A percentile compares a stretch with the other conserved stretches of the same genome.
Conservation (phyloP, 305 asterid genomes). For the Andrographis paniculata region DNA sequence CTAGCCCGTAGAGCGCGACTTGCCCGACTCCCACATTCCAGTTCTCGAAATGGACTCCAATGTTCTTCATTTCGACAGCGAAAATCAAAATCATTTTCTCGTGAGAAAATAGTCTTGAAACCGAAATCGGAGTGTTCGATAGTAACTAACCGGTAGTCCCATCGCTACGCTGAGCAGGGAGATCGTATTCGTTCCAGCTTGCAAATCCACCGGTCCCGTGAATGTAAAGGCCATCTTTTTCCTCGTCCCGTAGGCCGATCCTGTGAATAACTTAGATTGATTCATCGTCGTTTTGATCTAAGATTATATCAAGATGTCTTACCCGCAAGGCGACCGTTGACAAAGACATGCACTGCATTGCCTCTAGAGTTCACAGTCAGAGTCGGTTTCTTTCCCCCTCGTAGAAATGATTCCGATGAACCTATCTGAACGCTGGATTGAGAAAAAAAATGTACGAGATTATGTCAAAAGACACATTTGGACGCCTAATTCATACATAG, state of each 20-base stretch:
- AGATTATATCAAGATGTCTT: too few species aligned
- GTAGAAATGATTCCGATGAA: slow-evolving; percentile 54
- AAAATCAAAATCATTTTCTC: background rate
- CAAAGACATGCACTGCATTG: slow-evolving; percentile 55
- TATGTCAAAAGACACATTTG: background rate
- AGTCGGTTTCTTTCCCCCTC: slow-evolving; percentile 36
- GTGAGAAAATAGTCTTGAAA: background rate
- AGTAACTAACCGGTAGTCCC: slow-evolving; percentile 67
- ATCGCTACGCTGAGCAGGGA: slow-evolving; percentile 63
- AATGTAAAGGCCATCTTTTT: slow-evolving; percentile 31
- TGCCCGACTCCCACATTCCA: slow-evolving; percentile 51
- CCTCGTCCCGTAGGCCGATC: slow-evolving; percentile 55
- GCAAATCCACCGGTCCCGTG: slow-evolving; percentile 38
- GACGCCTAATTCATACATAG: background rate
- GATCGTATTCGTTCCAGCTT: slow-evolving; percentile 40
- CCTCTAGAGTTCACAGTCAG: slow-evolving; percentile 50
- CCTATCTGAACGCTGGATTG: slow-evolving; percentile 40
- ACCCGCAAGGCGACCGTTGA: slow-evolving; percentile 59
- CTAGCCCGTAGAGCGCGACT: slow-evolving; percentile 47
- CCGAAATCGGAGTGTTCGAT: background rate
- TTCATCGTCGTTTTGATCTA: too few species aligned
- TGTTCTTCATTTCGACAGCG: slow-evolving; percentile 34
- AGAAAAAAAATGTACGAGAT: background rate
- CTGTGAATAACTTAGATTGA: slow-evolving; percentile 20
- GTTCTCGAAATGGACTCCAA: slow-evolving; percentile 53